A percentile compares a stretch with the other conserved stretches of the same genome.
Evolutionary conservation across 257 asterid species (phyloP).

Genomic region (Nemophila menziesii): DNA sequence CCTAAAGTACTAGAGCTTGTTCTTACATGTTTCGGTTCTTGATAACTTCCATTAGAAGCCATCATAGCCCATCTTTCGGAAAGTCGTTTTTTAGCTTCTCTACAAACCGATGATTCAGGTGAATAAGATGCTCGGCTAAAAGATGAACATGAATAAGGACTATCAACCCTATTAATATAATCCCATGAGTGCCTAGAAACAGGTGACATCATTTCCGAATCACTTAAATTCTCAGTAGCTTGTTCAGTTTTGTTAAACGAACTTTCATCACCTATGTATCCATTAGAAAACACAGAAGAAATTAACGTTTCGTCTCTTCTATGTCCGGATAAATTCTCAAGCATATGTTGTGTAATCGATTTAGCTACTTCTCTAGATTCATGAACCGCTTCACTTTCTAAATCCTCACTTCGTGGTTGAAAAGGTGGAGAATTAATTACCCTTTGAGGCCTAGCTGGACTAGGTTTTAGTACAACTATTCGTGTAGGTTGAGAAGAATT

Average conservation of each 20-base stretch:
- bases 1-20: conserved; percentile 90
- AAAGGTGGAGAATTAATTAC: conserved; percentile 38
- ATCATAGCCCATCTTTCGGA: conserved; percentile 96
- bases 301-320: conserved; percentile 50
- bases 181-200: conserved; percentile 93
- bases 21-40: conserved; percentile 51
- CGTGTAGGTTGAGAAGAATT: conserved; percentile 67
- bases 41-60: conserved; percentile 57
- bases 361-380: conserved; percentile 79
- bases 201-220: conserved; percentile 79
- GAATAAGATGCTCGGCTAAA: conserved; percentile 79
- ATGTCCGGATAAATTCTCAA: conserved; percentile 45
- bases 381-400: conserved; percentile 47
- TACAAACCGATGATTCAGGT: conserved; percentile 89
- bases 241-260: conserved; percentile 63
- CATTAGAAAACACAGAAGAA: conserved; percentile 70
- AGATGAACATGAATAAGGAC: conserved; percentile 75
- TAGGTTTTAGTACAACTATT: conserved; percentile 89
- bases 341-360: conserved; percentile 61
- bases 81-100: conserved; percentile 95
- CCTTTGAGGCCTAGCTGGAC: conserved; percentile 43
- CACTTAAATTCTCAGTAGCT: conserved; percentile 59
- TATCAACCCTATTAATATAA: conserved; percentile 57
- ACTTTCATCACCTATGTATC: conserved; percentile 79
- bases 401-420: conserved; percentile 36